A percentile compares a stretch with the other conserved stretches of the same genome.
phyloP scores from a whole-genome alignment of 108 stramenopile species.

The Hondaea fermentalgiana region DNA sequence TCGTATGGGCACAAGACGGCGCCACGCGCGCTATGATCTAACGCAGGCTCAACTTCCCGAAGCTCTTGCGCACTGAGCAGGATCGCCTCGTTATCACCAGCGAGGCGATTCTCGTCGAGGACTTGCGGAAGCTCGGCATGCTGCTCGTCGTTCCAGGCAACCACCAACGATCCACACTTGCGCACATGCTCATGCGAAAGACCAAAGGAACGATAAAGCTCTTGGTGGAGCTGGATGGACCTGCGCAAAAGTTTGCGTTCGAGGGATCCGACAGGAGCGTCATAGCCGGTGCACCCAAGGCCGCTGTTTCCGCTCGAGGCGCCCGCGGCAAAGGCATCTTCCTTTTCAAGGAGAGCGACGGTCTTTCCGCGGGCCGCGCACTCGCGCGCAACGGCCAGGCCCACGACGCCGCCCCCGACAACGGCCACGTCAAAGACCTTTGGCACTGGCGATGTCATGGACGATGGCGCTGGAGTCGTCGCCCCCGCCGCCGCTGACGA shows the following conservation, averaged over 20 bases:
- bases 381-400: slow-evolving; percentile 52
- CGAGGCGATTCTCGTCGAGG: slow-evolving; percentile 53
- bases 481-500: too few species aligned
- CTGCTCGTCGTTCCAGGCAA: neutral
- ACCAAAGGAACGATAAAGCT: slow-evolving; percentile 62
- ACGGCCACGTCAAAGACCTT: slow-evolving; percentile 49
- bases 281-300: slow-evolving; percentile 68
- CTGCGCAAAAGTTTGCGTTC: slow-evolving; percentile 58
- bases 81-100: slow-evolving; percentile 62
- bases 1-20: slow-evolving; percentile 68
- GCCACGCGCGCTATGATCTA: slow-evolving; percentile 39
- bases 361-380: slow-evolving; percentile 54
- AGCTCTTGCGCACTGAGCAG: slow-evolving; percentile 37
- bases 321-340: slow-evolving; percentile 44
- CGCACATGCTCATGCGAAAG: slow-evolving; percentile 42
- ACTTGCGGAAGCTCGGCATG: slow-evolving; percentile 26
- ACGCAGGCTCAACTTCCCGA: slow-evolving; percentile 44
- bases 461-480: neutral
- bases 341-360: slow-evolving; percentile 53
- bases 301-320: slow-evolving; percentile 63
- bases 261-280: slow-evolving; percentile 59
- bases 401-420: slow-evolving; percentile 71
- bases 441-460: neutral
- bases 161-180: neutral
- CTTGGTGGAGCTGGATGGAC: slow-evolving; percentile 54